A percentile compares a stretch with the other conserved stretches of the same genome.
Conservation (phyloP, 2,329 filamentous ascomycete species). For the Passalora sequoiae region DNA sequence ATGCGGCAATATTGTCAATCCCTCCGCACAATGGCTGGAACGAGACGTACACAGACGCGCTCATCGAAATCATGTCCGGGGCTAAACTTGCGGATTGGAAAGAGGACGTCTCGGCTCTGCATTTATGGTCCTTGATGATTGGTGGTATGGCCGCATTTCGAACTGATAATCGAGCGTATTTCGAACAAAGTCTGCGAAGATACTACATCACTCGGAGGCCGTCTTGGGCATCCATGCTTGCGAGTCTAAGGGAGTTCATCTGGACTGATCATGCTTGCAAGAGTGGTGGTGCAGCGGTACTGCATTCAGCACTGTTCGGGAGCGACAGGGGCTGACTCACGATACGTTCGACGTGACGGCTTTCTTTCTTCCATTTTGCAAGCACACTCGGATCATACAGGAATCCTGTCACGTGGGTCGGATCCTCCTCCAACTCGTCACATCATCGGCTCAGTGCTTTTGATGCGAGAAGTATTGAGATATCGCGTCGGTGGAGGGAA, state of each 20-base stretch:
- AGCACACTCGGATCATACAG: no score
- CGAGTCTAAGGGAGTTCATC: conserved; percentile 5
- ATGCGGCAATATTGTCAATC: conserved; percentile 4
- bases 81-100: not conserved
- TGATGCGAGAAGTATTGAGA: no score
- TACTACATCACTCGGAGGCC: not conserved
- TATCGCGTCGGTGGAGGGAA: no score
- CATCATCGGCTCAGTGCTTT: no score
- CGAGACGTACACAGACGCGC: not conserved
- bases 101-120: not conserved
- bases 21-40: conserved; percentile 11
- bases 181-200: not conserved
- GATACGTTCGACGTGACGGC: no score
- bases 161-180: conserved; percentile 1
- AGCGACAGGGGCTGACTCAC: no score
- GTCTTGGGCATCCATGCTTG: not conserved
- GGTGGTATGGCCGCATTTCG: conserved; percentile 4
- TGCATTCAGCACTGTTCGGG: conserved; percentile 1
- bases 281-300: not conserved
- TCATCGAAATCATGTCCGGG: not conserved
- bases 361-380: no score
- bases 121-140: conserved; percentile 6
- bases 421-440: no score
- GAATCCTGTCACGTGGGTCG: no score
- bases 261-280: conserved; percentile 8